phyloP scores from a whole-genome alignment of 1,139 yeast genomes.

The Ogataea hybrid region DNA sequence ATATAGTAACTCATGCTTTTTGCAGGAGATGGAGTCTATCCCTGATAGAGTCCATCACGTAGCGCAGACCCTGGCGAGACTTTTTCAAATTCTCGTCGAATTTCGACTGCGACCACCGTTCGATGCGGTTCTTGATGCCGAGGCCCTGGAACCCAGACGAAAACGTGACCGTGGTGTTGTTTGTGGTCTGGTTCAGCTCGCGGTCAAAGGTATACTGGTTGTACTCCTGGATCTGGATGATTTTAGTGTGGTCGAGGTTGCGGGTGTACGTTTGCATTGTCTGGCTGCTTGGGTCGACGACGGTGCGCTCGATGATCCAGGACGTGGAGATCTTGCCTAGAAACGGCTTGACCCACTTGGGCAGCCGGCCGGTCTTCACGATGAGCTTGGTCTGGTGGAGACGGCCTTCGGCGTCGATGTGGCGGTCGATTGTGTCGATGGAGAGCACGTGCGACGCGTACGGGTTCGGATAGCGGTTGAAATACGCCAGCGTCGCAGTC shows the following conservation, averaged over 20 bases:
- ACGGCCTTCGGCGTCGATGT: conserved; percentile 60
- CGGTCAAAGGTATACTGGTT: conserved; percentile 47
- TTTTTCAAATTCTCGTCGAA: conserved; percentile 67
- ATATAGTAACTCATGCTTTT: background rate
- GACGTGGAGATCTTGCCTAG: conserved; percentile 71
- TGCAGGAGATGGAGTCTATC: conserved; percentile 16
- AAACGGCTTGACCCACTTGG: conserved; percentile 75
- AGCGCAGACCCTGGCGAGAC: conserved; percentile 71
- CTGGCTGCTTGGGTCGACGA: conserved; percentile 62
- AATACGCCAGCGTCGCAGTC: conserved; percentile 75
- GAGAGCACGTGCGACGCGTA: conserved; percentile 86
- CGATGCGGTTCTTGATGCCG: conserved; percentile 73
- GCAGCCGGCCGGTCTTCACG: conserved; percentile 77
- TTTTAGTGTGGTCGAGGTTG: conserved; percentile 80
- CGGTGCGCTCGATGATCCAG: conserved; percentile 81
- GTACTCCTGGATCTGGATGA: conserved; percentile 78
- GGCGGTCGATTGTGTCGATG: conserved; percentile 68
- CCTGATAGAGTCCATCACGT: conserved; percentile 62
- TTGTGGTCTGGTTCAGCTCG: conserved; percentile 36
- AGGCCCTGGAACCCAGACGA: conserved; percentile 60
- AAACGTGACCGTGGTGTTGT: conserved; percentile 58
- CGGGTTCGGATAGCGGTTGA: conserved; percentile 89
- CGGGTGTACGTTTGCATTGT: conserved; percentile 71
- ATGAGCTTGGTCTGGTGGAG: conserved; percentile 74
- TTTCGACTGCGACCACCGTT: conserved; percentile 73